Evolutionary conservation across 2,329 filamentous ascomycete species (phyloP).

Genomic region (Lecanosticta acicola): DNA sequence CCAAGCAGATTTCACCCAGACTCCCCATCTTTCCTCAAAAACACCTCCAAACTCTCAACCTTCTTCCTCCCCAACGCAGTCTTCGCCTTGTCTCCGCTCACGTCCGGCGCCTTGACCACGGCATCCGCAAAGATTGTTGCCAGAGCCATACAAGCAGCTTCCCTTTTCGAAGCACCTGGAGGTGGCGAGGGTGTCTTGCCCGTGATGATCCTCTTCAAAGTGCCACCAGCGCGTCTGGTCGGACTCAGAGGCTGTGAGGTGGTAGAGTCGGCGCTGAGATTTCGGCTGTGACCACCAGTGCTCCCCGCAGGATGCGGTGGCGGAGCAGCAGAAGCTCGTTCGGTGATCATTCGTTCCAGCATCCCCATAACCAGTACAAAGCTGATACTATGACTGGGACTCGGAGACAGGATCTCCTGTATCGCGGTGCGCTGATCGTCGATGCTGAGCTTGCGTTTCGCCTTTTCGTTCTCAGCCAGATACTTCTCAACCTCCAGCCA

Average conservation of each 20-base stretch:
- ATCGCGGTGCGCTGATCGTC: constrained; percentile 58
- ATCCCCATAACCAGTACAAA: constrained; percentile 84
- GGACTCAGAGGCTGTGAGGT: constrained; percentile 28
- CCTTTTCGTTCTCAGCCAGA: constrained; percentile 46
- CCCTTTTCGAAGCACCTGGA: constrained; percentile 44
- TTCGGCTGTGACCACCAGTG: constrained; percentile 1
- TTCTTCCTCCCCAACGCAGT: constrained; percentile 59
- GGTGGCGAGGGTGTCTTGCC: constrained; percentile 41
- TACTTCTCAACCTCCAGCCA: constrained; percentile 65
- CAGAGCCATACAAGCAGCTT: constrained; percentile 54
- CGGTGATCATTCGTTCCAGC: constrained; percentile 55
- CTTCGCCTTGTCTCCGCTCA: constrained; percentile 52
- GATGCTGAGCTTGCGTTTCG: constrained; percentile 38
- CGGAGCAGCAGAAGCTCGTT: constrained; percentile 22
- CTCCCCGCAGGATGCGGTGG: neutral
- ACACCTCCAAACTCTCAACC: constrained; percentile 63
- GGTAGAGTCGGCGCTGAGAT: neutral
- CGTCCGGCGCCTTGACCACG: constrained; percentile 51
- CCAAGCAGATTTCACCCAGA: too few relatives aligned
- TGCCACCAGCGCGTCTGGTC: constrained; percentile 28
- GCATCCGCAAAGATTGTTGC: constrained; percentile 60
- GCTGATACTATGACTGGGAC: constrained; percentile 76
- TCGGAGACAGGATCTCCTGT: constrained; percentile 66
- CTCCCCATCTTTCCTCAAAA: constrained; percentile 45
- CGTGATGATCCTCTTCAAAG: constrained; percentile 32